phyloP scores from a whole-genome alignment of 2,329 filamentous ascomycete genomes.

The Aureobasidium lini region DNA sequence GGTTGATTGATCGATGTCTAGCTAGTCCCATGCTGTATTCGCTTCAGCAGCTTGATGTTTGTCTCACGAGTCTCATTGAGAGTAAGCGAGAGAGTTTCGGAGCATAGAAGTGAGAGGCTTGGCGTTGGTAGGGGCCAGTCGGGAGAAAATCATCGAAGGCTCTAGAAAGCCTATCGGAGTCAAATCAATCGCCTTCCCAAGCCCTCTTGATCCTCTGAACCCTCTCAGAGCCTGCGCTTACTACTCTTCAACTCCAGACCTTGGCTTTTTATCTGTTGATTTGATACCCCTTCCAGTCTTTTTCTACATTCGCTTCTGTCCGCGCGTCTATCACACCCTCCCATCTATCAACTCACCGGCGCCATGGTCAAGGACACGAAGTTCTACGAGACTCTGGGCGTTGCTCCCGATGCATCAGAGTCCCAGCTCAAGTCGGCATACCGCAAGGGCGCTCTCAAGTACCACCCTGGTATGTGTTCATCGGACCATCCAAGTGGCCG shows the following conservation, averaged over 20 bases:
- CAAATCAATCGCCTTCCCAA: slow-evolving; percentile 9
- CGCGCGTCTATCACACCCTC: background rate
- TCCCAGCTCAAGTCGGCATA: slow-evolving; percentile 86
- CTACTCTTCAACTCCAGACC: slow-evolving; percentile 2
- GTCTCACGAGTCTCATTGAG: background rate
- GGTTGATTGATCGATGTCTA: no score
- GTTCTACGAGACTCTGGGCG: slow-evolving; percentile 70
- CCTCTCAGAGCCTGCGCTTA: slow-evolving; percentile 11
- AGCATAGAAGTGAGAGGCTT: background rate
- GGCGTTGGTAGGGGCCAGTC: background rate
- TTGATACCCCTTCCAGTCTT: slow-evolving; percentile 9
- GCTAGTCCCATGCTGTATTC: no score
- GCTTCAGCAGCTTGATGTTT: background rate
- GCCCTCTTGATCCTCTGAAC: background rate
- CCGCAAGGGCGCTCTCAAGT: slow-evolving; percentile 74
- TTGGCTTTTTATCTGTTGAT: slow-evolving; percentile 12
- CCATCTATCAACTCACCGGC: slow-evolving; percentile 16
- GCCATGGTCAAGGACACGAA: slow-evolving; percentile 75
- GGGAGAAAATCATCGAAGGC: slow-evolving; percentile 12
- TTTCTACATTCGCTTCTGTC: background rate
- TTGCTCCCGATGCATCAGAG: slow-evolving; percentile 72
- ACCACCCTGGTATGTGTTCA: slow-evolving; percentile 64
- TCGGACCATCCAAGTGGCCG: background rate
- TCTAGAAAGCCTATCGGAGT: slow-evolving; percentile 5
- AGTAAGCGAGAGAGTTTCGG: background rate